Base-by-base conservation (phyloP, 2,329 filamentous ascomycete genomes). In the Alternaria longipes region DNA sequence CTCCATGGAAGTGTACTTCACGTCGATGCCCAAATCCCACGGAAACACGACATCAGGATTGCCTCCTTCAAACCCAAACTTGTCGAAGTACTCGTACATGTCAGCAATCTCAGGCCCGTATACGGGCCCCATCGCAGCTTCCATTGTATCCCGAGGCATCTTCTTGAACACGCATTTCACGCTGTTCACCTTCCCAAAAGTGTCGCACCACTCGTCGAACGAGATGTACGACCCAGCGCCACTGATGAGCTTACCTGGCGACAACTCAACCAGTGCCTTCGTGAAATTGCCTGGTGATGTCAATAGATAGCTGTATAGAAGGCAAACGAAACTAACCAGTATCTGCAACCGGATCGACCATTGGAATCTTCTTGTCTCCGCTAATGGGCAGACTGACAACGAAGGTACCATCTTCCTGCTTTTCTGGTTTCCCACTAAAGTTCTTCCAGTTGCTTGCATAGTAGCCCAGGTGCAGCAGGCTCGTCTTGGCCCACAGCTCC, bases 61-160 rank as follows among this genome's bases (percentile, higher is more conserved):
- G 1, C 73, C 63, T 0, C 78, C 78, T 65, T 78, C 73, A 57
- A 77, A 81, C 2, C 79, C 78, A 64, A 73, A 79, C 45, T 78
- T 71, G 16, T 72, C 70, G 56, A 78, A 74, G 20, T 77, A 79
- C 49, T 67, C 59, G 22, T 69, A 74, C 65, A 74, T 78, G 49
- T 79, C 75, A 0, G 67, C 74, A 11, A 76, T 54, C 52, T 79
- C 78, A 57, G 58, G 40, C 49, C 75, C 63, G 36, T 75, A 45
- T 2, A 61, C 5, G 14, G 70, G 61, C 0, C 66, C 68, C 40
- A 75, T 64, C 4, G 59, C 54, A 5, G 71, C 63, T 32, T 73
- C 69, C 16, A 79, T 22, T 11, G 55, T 41, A 34, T 62, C 61
- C 2, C 56, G 60, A n/a, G 57, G 56, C 20, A 52, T 42, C 22